phyloP scores from a whole-genome alignment of 2,329 filamentous ascomycete species.

The Neofusicoccum kwambonambiense region DNA sequence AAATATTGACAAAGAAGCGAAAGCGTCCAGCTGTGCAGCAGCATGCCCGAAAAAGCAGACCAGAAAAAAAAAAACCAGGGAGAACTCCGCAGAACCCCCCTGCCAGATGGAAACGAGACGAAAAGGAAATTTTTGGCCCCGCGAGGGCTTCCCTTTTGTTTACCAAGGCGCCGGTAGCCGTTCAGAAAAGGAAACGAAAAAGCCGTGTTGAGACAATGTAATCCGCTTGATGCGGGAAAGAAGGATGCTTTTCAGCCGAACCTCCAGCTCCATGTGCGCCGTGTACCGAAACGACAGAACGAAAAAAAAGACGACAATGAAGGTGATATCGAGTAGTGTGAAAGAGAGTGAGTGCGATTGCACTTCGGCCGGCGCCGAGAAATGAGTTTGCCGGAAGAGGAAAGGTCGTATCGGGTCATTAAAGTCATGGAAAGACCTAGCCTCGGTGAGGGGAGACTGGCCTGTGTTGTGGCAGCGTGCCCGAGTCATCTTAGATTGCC shows the following conservation, averaged over 20 bases:
- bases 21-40: conserved; percentile 8
- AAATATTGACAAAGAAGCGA: conserved; percentile 10
- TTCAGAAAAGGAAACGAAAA: background rate
- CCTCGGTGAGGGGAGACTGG: background rate
- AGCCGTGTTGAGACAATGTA: background rate
- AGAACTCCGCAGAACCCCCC: background rate
- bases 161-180: conserved; percentile 11
- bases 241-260: conserved; percentile 8
- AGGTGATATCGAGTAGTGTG: conserved; percentile 4
- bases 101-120: background rate
- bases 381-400: background rate
- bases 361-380: background rate
- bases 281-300: background rate
- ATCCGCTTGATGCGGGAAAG: conserved; percentile 1
- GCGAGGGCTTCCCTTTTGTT: conserved; percentile 10
- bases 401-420: conserved; percentile 17
- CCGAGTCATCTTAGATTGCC: conserved; percentile 3
- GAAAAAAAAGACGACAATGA: background rate
- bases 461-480: background rate
- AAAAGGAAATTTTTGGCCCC: conserved; percentile 4
- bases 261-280: background rate
- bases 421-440: conserved; percentile 10
- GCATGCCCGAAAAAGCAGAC: background rate
- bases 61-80: background rate
- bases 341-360: background rate